Base-by-base conservation (phyloP, 169 alveolate genomes). In the Cryptosporidium felis region DNA sequence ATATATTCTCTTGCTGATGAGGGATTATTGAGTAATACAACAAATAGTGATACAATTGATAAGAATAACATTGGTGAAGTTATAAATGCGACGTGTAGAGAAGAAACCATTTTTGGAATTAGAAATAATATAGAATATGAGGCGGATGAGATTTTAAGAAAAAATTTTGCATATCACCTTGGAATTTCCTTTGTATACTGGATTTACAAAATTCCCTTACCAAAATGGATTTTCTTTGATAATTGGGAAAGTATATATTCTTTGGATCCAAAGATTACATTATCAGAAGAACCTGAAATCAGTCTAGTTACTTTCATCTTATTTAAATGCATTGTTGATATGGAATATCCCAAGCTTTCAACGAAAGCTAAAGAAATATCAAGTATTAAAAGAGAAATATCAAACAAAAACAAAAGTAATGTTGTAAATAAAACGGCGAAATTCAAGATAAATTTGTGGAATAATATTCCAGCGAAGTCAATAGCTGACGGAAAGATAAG, bases 281-380 rank as follows among this genome's bases (percentile, higher is more conserved):
- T 74, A 53, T 51, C 85, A 1, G 85, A 74, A 53, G 85, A 74
- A 32, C 85, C 85, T 12, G 85, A 74, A 36, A 74, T 74, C 38
- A 74, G 74, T 53, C 41, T 74, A 21, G 49, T 45, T 38, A 74
- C 85, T 36, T 74, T 74, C 26, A 51, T 51, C 28, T 32, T 74
- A 34, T 36, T 74, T 18, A 74, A 74, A 21, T 49, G 85, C 10
- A 74, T 74, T 18, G 85, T 40, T 6, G 85, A 74, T 74, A 16
- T 53, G 30, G 85, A 74, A 53, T 56, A 32, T 34, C 32, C 45
- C 3, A 18, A 40, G 49, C 46, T 26, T 32, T 28, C 60, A n/a
- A 16, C 32, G 3, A 49, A 32, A 26, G 67, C 60, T 16, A 65
- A 28, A n/a, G 46, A 65, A 14, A 65, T 45, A 49, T 6, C 23